Evolutionary conservation across 2,329 filamentous ascomycete species (phyloP), one percentile per base, ranked within the genome.

Genomic region (Colletotrichum tofieldiae): DNA sequence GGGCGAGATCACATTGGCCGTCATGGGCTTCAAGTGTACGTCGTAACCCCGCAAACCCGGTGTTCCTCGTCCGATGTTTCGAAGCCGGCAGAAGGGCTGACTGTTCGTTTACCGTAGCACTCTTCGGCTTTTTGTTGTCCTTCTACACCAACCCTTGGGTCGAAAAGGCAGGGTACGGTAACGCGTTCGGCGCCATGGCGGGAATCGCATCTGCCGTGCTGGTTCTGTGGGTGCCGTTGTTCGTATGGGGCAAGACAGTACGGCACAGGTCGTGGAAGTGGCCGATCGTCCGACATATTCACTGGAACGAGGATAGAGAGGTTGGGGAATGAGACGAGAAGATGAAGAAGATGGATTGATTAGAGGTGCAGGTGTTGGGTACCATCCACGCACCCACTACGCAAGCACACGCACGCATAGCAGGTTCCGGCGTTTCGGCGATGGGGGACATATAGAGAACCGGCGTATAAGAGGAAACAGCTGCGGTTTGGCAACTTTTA

Each of bases 91-190:
- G 60, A 35, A 47, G 12, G 20, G 35, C 62, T 73, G 77, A 72
- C 62, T 66, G 8, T 23, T 52, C 49, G 29, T n/a, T 56, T 51
- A 6, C 1, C 6, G 29, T 69, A 87, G 85, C 87, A 20, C 77
- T 85, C 9, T 90, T 91, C 75, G 88, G 88, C 5, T 91, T 91
- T 76, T 79, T 90, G 1, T 81, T 91, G 1, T 88, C 86, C 0
- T 91, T 91, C 76, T 90, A 90, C 76, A 90, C 87, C 1, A 91
- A 91, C 75, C 84, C 87, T 0, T 91, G 89, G 89, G 84, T 91
- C 47, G 79, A 81, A 8, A 39, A 82, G 67, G 78, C 79, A 1
- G 89, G 89, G 0, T 90, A 90, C 75, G 73, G 81, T 16, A 80
- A 83, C 45, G 85, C 88, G 2, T 91, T 85, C 73, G 87, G 88